Conservation (phyloP, 106 monocot species). For the Vanilla planifolia region DNA sequence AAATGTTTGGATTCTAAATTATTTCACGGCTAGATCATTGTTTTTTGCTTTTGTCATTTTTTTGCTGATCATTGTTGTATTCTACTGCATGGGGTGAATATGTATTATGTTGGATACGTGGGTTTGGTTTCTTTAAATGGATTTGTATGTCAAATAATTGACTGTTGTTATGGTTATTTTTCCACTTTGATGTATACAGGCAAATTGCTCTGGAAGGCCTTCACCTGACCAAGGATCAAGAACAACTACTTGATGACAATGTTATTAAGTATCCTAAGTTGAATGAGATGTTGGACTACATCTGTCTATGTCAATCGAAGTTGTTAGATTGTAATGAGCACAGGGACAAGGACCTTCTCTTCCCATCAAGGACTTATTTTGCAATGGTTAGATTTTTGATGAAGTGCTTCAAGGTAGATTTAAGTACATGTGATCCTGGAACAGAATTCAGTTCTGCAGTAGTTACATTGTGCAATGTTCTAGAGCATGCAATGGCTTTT, state of each 20-base stretch:
- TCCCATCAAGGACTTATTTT: constrained; percentile 76
- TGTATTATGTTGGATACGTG: too few relatives aligned
- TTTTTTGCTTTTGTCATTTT: background rate
- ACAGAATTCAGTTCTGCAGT: constrained; percentile 22
- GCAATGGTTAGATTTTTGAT: constrained; percentile 86
- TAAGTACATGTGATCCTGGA: constrained; percentile 14
- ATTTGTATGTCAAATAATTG: background rate
- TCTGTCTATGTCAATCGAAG: constrained; percentile 56
- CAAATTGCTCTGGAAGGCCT: constrained; percentile 95
- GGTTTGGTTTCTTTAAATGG: background rate
- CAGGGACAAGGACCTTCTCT: constrained; percentile 52
- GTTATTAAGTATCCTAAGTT: constrained; percentile 59
- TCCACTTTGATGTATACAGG: constrained; percentile 30
- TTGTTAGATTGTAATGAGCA: constrained; percentile 41
- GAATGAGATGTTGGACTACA: constrained; percentile 64
- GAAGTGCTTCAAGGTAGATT: constrained; percentile 77
- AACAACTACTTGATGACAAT: constrained; percentile 19
- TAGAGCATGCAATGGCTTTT: constrained; percentile 87
- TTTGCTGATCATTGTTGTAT: background rate
- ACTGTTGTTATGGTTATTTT: background rate
- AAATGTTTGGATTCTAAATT: too few relatives aligned
- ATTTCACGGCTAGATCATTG: background rate
- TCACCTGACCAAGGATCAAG: constrained; percentile 47
- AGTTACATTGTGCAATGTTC: constrained; percentile 44
- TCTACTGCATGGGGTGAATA: constrained; percentile 3